phyloP scores from a whole-genome alignment of 2,329 filamentous ascomycete species.

The Apiospora sp. region DNA sequence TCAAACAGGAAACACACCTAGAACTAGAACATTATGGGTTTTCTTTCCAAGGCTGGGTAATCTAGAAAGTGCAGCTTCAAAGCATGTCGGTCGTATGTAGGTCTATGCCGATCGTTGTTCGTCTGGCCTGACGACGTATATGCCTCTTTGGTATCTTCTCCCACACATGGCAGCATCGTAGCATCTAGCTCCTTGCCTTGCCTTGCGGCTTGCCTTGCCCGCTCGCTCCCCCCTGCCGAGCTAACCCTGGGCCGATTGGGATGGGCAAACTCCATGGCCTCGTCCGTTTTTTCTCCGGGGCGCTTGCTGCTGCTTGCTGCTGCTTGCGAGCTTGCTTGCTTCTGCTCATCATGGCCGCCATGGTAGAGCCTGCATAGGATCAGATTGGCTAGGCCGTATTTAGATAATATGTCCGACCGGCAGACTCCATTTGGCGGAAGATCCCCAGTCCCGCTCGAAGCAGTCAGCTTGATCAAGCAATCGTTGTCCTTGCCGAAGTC shows the following conservation, averaged over 20 bases:
- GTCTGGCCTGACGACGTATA: neutral
- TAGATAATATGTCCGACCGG: slow-evolving; percentile 46
- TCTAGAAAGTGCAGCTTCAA: neutral
- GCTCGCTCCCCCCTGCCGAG: slow-evolving; percentile 10
- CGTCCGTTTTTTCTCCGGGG: slow-evolving; percentile 1
- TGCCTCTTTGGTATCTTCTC: neutral
- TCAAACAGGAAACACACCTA: slow-evolving; percentile 11
- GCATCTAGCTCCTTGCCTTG: neutral
- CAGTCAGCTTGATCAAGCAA: slow-evolving; percentile 47
- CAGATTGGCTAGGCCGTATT: slow-evolving; percentile 42
- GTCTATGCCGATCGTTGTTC: neutral
- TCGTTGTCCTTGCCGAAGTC: slow-evolving; percentile 29
- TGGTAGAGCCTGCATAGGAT: slow-evolving; percentile 9
- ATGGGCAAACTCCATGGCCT: neutral
- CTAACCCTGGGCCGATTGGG: slow-evolving; percentile 19
- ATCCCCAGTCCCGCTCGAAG: slow-evolving; percentile 44
- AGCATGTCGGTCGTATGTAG: neutral
- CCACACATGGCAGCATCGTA: neutral
- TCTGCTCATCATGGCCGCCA: slow-evolving; percentile 16
- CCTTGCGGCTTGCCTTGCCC: no score
- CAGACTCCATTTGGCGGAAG: slow-evolving; percentile 47
- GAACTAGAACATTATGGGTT: slow-evolving; percentile 7
- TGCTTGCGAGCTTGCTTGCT: slow-evolving; percentile 7
- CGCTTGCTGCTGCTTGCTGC: neutral
- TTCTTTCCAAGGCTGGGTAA: slow-evolving; percentile 1